Evolutionary conservation across 305 asterid genomes (phyloP), one percentile per base, ranked within the genome.

Genomic region (Fraxinus baroniana): DNA sequence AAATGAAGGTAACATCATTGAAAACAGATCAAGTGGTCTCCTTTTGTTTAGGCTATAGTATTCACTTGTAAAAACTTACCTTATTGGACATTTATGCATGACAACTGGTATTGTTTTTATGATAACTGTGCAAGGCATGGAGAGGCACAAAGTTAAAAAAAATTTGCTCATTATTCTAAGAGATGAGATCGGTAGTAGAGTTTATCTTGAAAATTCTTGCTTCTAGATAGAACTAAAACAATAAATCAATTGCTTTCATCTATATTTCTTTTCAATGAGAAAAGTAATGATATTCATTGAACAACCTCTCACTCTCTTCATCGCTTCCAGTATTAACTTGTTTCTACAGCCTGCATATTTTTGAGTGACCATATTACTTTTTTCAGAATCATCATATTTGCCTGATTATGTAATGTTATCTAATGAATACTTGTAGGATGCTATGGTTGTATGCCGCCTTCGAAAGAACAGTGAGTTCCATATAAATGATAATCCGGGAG

Each of bases 401-500:
- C 30, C 46, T 22, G 68, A 18, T 22, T 36, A 17, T 80, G 75
- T 82, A 33, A 36, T 39, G 39, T 15, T 15, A 20, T 76, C 66
- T 77, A 33, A 28, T 79, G 88, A 80, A 73, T 68, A 68, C 76
- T 3, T 32, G 57, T 80, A 95, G 99, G 98, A 93, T 76, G 84
- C 86, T 5, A 89, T 91, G 93, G 97, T 94, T 17, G 88, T 95
- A 15, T 95, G 98, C 82, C 96, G 99, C 68, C 90, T 95, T 5
- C 83, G 93, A 62, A 95, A 89, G 92, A 95, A 93, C 86, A 85
- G 62, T 2, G 96, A 94, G 3, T 94, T 95, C 83, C 90, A 82
- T 82, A 62, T 92, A 68, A 90, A 86, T 66, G 94, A 87, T 36
- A 78, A 76, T 3, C 76, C 83, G 4, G 84, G 82, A 60, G 86